phyloP scores from a whole-genome alignment of 345 rosid species.

The Heritiera fomes region DNA sequence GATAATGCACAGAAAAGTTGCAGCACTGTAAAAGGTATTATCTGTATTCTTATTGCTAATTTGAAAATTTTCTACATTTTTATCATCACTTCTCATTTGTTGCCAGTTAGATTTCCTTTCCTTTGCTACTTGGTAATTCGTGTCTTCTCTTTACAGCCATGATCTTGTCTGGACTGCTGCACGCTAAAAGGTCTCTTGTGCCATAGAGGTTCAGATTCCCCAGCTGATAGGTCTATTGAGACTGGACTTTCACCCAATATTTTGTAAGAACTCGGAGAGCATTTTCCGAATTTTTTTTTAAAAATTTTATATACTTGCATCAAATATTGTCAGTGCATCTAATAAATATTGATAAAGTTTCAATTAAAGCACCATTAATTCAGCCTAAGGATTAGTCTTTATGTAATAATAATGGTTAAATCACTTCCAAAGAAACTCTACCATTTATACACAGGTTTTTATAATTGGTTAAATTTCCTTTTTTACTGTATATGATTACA shows the following conservation, averaged over 20 bases:
- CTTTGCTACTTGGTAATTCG: slow-evolving; percentile 22
- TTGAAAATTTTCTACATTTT: slow-evolving; percentile 21
- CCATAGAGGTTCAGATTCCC: slow-evolving; percentile 6
- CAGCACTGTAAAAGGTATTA: slow-evolving; percentile 50
- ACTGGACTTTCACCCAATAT: not conserved
- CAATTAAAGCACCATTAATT: not conserved
- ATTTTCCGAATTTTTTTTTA: not conserved
- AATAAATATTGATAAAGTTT: not conserved
- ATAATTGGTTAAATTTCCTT: not conserved
- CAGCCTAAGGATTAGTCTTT: not conserved
- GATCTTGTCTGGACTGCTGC: slow-evolving; percentile 26
- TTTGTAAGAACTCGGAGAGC: slow-evolving; percentile 2
- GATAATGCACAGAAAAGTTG: slow-evolving; percentile 44
- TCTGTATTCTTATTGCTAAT: slow-evolving; percentile 42
- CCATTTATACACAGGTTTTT: not conserved
- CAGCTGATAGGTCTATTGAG: not conserved
- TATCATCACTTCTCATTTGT: slow-evolving; percentile 10
- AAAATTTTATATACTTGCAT: not conserved
- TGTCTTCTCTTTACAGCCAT: slow-evolving; percentile 30
- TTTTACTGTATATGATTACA: not conserved
- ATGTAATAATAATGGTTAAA: no score
- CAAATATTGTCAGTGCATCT: slow-evolving; percentile 12
- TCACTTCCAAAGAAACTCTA: no score
- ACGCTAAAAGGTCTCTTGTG: not conserved
- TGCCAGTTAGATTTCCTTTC: slow-evolving; percentile 9